phyloP scores from a whole-genome alignment of 352 stramenopile genomes.

The Phytophthora brassicae region DNA sequence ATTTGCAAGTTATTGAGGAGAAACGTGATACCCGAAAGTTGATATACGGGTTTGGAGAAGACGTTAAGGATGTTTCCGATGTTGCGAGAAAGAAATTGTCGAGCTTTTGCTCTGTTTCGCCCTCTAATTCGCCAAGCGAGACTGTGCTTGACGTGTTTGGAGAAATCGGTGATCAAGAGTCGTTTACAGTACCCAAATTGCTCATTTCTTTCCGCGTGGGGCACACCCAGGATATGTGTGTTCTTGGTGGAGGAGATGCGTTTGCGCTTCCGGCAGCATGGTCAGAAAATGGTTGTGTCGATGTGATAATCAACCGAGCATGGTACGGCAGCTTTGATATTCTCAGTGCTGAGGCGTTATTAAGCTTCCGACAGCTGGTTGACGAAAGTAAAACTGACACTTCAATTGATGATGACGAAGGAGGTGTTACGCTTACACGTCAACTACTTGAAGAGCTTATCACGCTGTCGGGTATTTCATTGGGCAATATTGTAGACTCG shows the following conservation, averaged over 20 bases:
- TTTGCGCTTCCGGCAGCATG: constrained; percentile 20
- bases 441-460: constrained; percentile 35
- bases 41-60: constrained; percentile 44
- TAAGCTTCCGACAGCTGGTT: constrained; percentile 24
- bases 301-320: constrained; percentile 27
- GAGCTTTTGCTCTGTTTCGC: not conserved
- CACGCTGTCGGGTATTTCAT: constrained; percentile 15
- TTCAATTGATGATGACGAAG: constrained; percentile 10
- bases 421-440: constrained; percentile 16
- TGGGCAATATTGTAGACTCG: constrained; percentile 19
- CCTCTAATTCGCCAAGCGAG: not conserved
- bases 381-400: constrained; percentile 4
- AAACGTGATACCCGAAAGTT: constrained; percentile 21
- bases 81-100: constrained; percentile 21
- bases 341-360: constrained; percentile 31
- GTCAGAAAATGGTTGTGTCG: not conserved
- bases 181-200: constrained; percentile 11
- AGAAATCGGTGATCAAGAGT: not conserved
- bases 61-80: constrained; percentile 36
- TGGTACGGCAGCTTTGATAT: constrained; percentile 62
- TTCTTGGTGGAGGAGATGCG: constrained; percentile 35
- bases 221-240: constrained; percentile 12
- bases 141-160: constrained; percentile 31
- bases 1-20: constrained; percentile 26
- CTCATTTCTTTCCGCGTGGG: constrained; percentile 33